A percentile compares a stretch with the other conserved stretches of the same genome.
These are phyloP conservation scores for Trametes gibbosa DNA, from an alignment of 768 basidiomycete species.

Conservation along the genomic window DNA sequence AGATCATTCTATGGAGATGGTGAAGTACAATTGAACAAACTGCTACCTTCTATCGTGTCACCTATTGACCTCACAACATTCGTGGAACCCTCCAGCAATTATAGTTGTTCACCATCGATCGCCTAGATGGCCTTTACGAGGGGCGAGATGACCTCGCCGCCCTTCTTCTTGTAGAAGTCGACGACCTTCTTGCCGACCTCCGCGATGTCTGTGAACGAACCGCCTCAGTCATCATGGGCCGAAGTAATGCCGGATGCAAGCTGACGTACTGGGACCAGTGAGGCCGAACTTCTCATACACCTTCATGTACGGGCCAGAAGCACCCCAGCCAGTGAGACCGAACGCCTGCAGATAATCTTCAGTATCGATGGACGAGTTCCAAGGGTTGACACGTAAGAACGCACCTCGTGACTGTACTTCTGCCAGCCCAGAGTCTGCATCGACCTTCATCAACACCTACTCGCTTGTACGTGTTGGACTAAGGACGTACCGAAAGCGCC, in stretches of 20 bases:
- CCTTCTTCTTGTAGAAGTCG: constrained; percentile 80
- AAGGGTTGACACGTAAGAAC: constrained; percentile 16
- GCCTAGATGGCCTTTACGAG: constrained; percentile 65
- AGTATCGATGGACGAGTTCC: constrained; percentile 9
- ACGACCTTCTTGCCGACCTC: constrained; percentile 81
- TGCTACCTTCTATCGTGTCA: constrained; percentile 15
- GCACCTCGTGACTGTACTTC: constrained; percentile 83
- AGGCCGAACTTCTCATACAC: constrained; percentile 91
- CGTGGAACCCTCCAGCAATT: background rate
- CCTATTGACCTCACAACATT: background rate
- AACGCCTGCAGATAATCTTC: constrained; percentile 49
- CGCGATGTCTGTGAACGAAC: constrained; percentile 60
- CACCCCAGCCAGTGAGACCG: constrained; percentile 75
- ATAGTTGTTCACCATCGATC: constrained; percentile 7
- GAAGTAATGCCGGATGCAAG: background rate
- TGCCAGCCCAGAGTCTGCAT: constrained; percentile 74
- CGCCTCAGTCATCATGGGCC: background rate
- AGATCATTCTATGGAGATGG: constrained; percentile 5
- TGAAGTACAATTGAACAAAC: constrained; percentile 14
- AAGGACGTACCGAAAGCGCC: constrained; percentile 57
- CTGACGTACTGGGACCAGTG: constrained; percentile 63
- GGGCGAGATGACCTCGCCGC: constrained; percentile 69
- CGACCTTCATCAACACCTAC: background rate
- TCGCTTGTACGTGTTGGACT: background rate
- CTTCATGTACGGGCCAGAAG: constrained; percentile 86